Percentiles rank a stretch among this genome's conserved stretches.
These are phyloP conservation scores for Golubevia sp. DNA, from an alignment of 1,284 basidiomycete genomes.

Conservation along the genomic window DNA sequence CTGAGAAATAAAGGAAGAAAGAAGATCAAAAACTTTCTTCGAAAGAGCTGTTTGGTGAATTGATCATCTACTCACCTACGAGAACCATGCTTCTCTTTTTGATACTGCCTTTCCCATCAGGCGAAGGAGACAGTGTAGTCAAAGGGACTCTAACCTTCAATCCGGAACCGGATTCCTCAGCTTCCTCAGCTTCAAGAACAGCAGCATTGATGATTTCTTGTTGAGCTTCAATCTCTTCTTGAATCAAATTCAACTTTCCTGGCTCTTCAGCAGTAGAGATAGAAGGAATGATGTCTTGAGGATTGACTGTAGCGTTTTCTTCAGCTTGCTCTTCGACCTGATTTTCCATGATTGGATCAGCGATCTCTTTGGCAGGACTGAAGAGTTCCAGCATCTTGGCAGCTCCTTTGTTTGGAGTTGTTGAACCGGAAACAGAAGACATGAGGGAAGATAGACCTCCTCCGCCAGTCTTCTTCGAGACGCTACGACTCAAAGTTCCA, in stretches of 20 bases:
- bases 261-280: neutral
- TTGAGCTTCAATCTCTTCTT: neutral
- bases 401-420: neutral
- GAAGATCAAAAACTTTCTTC: neutral
- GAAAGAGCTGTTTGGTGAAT: neutral
- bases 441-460: neutral
- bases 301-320: neutral
- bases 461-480: neutral
- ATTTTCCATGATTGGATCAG: neutral
- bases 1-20: constrained; percentile 2
- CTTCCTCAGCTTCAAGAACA: neutral
- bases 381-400: neutral
- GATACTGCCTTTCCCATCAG: constrained; percentile 40
- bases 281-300: constrained; percentile 1
- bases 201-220: neutral
- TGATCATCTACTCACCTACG: constrained; percentile 10
- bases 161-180: neutral
- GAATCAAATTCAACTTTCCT: neutral
- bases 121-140: constrained; percentile 27
- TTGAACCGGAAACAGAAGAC: neutral
- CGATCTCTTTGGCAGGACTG: neutral
- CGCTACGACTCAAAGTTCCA: neutral
- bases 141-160: constrained; percentile 30
- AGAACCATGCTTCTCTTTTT: constrained; percentile 43
- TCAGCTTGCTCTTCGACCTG: constrained; percentile 1